Base-by-base conservation (phyloP, 2,329 filamentous ascomycete species). In the Samsoniella hepiali region DNA sequence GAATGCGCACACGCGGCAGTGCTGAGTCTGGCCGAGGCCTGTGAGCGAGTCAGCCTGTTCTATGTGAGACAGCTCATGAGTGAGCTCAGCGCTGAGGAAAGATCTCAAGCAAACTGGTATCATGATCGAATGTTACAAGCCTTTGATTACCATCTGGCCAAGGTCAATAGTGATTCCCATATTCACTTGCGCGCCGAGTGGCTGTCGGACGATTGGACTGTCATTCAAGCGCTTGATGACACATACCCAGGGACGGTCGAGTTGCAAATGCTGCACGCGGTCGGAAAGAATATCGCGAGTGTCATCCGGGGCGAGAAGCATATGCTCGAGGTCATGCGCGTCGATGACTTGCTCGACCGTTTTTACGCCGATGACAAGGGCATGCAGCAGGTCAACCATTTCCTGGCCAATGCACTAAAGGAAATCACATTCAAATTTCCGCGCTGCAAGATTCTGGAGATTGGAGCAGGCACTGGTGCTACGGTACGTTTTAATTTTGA, bases 361-460 rank as follows among this genome's bases (percentile, higher is more conserved):
- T 65, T 65, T 58, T 67, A 67, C 42, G 64, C 65, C 44, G 63
- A 65, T 36, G 65, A 65, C 47, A 57, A 58, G 11, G 64, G 60
- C 2, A 63, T 59, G 36, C 55, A 56, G 3, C 53, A 57, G 9
- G 58, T 65, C n/a, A 66, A 65, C 49, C 34, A 59, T 27, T 62
- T 62, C 36, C 51, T 66, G 15, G 65, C 65, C 11, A 51, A 63
- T 6, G 61, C 64, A 2, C 22, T 65, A 29, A 49, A 64, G 31
- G 53, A 66, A 32, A 64, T 67, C 5, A 59, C 64, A 3, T 59
- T 64, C 45, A 63, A 64, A 36, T 67, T 58, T 34, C 61, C 61
- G 5, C 64, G 58, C 15, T 55, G 45, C 31, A 63, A 63, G 15
- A 63, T 64, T 32, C 27, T 63, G 40, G 63, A 66, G 34, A 59